phyloP scores from a whole-genome alignment of 176 grass and related monocot species.

The Elymus sibiricus region DNA sequence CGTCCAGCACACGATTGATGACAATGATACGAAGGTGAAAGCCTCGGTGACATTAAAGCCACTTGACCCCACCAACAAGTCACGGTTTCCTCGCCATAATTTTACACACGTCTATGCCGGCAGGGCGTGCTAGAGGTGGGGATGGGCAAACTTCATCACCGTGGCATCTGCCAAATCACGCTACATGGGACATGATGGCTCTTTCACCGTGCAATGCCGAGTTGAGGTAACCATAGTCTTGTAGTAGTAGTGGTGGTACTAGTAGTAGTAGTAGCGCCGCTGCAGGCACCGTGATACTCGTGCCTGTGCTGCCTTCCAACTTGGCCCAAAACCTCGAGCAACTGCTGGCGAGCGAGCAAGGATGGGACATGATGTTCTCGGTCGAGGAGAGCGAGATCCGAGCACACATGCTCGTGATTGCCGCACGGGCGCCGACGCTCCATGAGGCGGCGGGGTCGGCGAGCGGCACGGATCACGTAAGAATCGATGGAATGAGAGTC shows the following conservation, averaged over 20 bases:
- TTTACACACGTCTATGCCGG: background rate
- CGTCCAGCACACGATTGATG: too few species aligned
- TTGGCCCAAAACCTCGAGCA: background rate
- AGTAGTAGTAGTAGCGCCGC: too few species aligned
- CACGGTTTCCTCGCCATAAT: too few species aligned
- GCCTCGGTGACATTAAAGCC: too few species aligned
- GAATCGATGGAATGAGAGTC: background rate
- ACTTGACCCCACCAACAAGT: too few species aligned
- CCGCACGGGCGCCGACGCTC: background rate
- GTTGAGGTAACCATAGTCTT: background rate
- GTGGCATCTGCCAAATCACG: background rate
- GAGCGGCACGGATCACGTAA: too few species aligned
- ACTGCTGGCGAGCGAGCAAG: background rate
- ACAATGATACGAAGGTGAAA: too few species aligned
- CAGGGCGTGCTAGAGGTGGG: rapidly evolving
- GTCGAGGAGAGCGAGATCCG: background rate
- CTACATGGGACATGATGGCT: background rate
- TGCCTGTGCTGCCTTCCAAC: background rate
- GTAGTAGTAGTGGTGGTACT: too few species aligned
- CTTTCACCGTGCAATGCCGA: background rate
- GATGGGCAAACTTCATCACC: background rate
- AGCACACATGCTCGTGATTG: background rate
- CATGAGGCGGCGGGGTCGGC: background rate
- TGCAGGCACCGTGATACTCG: background rate
- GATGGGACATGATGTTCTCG: background rate